These are phyloP conservation scores for Phytomonas sp. DNA, from an alignment of 208 protist species.

Conservation along the genomic window DNA sequence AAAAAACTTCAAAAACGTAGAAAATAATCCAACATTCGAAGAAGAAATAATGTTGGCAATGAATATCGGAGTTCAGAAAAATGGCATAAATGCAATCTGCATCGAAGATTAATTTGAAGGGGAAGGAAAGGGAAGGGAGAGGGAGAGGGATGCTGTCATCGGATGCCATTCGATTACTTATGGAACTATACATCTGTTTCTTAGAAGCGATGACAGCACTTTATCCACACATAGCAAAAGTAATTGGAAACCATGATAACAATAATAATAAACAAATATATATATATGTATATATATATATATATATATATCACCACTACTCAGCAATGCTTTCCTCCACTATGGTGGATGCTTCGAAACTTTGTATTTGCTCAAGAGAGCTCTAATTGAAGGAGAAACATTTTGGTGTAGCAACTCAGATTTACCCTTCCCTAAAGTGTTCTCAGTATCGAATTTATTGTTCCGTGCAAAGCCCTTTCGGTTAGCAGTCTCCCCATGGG, in stretches of 20 bases:
- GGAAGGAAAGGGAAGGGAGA: not conserved
- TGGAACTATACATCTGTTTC: not conserved
- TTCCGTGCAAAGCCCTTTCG: not conserved
- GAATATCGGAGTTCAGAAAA: not conserved
- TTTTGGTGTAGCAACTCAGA: not conserved
- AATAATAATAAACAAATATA: conserved; percentile 6
- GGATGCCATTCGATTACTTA: not conserved
- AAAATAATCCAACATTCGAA: not conserved
- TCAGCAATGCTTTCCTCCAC: not conserved
- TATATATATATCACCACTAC: not conserved
- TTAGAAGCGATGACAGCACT: not conserved
- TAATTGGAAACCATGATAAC: conserved; percentile 11
- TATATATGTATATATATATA: not conserved
- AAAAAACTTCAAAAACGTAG: not conserved
- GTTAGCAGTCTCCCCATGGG: not conserved
- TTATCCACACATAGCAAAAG: not conserved
- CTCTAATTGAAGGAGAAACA: conserved; percentile 1
- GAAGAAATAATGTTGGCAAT: conserved; percentile 7
- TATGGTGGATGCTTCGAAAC: not conserved
- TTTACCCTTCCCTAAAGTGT: not conserved
- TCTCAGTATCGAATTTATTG: not conserved
- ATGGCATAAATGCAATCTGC: not conserved
- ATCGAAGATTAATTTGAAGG: not conserved
- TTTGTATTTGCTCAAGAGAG: conserved; percentile 4
- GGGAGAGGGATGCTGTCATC: not conserved